These are phyloP conservation scores for Phytomonas sp. DNA, from an alignment of 208 protist species.

Conservation along the genomic window DNA sequence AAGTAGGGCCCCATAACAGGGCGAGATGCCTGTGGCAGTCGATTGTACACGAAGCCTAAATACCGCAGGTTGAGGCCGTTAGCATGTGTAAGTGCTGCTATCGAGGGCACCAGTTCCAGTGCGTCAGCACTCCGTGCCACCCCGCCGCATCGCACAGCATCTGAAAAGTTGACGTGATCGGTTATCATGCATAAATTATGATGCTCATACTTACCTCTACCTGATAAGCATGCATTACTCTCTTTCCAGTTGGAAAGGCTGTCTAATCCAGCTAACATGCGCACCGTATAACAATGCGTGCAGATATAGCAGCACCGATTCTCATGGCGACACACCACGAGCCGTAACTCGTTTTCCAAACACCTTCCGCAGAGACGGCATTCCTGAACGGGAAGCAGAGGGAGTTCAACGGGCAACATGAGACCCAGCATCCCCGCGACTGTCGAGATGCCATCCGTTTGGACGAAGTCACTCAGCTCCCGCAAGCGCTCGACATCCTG, in stretches of 20 bases:
- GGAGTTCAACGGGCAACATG: constrained; percentile 25
- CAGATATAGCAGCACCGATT: constrained; percentile 65
- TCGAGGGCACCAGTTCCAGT: constrained; percentile 44
- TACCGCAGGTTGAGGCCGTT: constrained; percentile 67
- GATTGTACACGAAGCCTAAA: constrained; percentile 74
- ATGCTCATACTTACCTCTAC: no score
- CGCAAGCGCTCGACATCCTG: constrained; percentile 18
- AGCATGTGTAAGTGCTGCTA: constrained; percentile 51
- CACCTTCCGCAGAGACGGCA: constrained; percentile 42
- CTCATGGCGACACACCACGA: constrained; percentile 50
- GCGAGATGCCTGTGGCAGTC: constrained; percentile 32
- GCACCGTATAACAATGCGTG: constrained; percentile 55
- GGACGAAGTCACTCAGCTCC: constrained; percentile 25
- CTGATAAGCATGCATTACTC: not conserved
- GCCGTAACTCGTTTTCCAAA: constrained; percentile 74
- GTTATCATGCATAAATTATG: no score
- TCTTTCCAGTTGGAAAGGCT: not conserved
- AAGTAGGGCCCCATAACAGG: constrained; percentile 49
- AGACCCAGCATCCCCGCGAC: constrained; percentile 57
- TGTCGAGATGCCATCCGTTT: constrained; percentile 33
- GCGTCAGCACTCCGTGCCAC: constrained; percentile 23
- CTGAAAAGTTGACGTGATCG: constrained; percentile 15
- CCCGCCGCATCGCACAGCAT: constrained; percentile 50
- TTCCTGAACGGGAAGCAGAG: constrained; percentile 15
- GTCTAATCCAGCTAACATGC: constrained; percentile 13